Evolutionary conservation across 2,329 filamentous ascomycete genomes (phyloP).

Genomic region (Seiridium unicorne): DNA sequence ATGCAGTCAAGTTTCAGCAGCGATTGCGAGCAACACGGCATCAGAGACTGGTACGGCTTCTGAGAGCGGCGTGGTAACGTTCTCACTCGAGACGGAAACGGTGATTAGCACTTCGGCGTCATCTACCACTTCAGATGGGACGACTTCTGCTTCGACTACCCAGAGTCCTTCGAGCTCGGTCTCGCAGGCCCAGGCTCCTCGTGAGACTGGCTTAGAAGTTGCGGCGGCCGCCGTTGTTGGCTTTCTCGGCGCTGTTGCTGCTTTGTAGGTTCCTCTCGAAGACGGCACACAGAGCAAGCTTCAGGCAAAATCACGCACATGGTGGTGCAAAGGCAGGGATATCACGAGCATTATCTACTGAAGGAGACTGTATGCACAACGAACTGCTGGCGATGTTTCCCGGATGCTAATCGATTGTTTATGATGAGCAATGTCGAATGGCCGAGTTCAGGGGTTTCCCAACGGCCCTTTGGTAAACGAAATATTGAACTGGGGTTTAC

Average conservation of each 20-base stretch:
- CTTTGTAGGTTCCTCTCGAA: neutral
- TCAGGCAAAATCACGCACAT: no score
- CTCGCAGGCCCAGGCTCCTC: constrained; percentile 2
- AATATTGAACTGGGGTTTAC: no score
- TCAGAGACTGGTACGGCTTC: neutral
- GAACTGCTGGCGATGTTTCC: no score
- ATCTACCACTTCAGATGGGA: neutral
- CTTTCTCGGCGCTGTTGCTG: neutral
- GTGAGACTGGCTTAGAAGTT: constrained; percentile 1
- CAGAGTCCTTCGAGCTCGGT: neutral
- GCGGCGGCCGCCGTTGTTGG: constrained; percentile 1
- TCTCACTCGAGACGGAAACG: neutral
- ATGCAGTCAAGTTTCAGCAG: neutral
- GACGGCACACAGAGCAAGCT: no score
- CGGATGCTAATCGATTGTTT: no score
- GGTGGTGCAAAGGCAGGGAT: no score
- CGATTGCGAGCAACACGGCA: neutral
- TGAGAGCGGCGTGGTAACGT: neutral
- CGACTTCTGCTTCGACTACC: neutral
- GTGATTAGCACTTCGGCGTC: neutral
- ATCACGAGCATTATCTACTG: no score
- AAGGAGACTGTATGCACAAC: no score
- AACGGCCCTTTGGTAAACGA: no score
- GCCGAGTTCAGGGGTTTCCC: no score
- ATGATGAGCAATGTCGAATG: no score